Conservation (phyloP, 768 basidiomycete genomes). For the Lactarius quietus region DNA sequence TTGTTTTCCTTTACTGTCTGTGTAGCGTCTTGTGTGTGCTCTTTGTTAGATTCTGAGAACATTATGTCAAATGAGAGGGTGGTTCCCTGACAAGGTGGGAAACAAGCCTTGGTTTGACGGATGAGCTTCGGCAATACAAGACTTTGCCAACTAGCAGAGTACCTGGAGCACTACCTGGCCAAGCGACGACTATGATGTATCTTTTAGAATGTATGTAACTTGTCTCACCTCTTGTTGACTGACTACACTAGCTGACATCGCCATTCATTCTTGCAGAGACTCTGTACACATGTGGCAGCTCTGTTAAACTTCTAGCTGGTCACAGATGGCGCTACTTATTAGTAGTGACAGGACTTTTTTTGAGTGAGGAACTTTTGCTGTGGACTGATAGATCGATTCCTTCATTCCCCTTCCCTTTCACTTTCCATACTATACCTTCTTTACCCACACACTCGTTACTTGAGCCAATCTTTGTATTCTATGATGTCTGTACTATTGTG, state of each 20-base stretch:
- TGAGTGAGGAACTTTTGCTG: not conserved
- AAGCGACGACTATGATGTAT: constrained; percentile 51
- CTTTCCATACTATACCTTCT: not conserved
- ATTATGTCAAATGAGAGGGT: constrained; percentile 79
- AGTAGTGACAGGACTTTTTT: not conserved
- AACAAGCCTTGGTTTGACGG: constrained; percentile 64
- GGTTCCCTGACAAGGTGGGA: constrained; percentile 61
- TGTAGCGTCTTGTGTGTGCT: too few species aligned
- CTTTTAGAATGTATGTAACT: constrained; percentile 58
- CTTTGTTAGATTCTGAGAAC: too few species aligned
- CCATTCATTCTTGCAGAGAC: constrained; percentile 27
- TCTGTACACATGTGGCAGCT: constrained; percentile 39
- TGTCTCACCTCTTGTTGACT: not conserved
- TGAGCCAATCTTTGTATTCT: not conserved
- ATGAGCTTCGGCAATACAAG: constrained; percentile 60
- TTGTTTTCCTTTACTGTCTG: too few species aligned
- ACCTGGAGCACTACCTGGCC: constrained; percentile 81
- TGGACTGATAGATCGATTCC: not conserved
- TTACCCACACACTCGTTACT: not conserved
- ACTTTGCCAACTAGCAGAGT: constrained; percentile 57
- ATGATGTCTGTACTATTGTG: not conserved
- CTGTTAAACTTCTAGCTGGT: constrained; percentile 11
- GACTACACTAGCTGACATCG: not conserved
- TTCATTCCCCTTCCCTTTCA: not conserved
- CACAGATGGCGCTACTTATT: not conserved